Base-by-base conservation (phyloP, 164 flowering plant genomes). In the Macadamia integrifolia region DNA sequence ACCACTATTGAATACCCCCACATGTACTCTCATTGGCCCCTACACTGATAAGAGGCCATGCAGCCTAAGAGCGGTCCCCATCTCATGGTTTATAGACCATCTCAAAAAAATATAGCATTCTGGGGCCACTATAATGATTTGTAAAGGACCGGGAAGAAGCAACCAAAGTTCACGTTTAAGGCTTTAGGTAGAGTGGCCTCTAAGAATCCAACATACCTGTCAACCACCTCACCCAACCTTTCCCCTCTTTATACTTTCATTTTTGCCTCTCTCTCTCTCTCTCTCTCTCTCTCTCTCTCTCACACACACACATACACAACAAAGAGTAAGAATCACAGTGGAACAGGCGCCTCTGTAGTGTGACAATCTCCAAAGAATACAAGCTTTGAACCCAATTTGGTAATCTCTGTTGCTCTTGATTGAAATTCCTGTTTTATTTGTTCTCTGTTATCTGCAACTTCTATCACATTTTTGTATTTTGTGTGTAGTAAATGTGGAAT, bases 81-180 rank as follows among this genome's bases (percentile, higher is more conserved):
- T 23, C 23, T 23, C 23, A 23, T 23, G 23, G 23, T 23, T 23
- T 23, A 23, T 23, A 23, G 23, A 23, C 23, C 23, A 23, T 23
- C 23, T 0, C 40, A 35, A 2, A 2, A 35, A 35, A 35, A 35
- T 35, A 5, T 35, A 35, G 40, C 40, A 35, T 35, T 35, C 40
- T 5, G 40, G 40, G 40, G 40, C 40, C 40, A 35, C 5, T 35
- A 35, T 49, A 48, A 65, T 64, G 63, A 53, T 69, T 50, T 62
- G 23, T 11, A 49, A 32, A 32, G 69, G 72, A 81, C 78, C 76
- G 77, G 42, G 42, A 79, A 73, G 58, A 68, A 31, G 40, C 71
- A 84, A 84, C 85, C 80, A 77, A 84, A 74, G 62, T 57, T 46
- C 13, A 11, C 52, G 49, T 60, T 61, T 35, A 35, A 35, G 40